Percentiles rank a stretch among this genome's conserved stretches.
Evolutionary conservation across 108 stramenopile species (phyloP).

Genomic region (Pseudonitzschia multistriata): DNA sequence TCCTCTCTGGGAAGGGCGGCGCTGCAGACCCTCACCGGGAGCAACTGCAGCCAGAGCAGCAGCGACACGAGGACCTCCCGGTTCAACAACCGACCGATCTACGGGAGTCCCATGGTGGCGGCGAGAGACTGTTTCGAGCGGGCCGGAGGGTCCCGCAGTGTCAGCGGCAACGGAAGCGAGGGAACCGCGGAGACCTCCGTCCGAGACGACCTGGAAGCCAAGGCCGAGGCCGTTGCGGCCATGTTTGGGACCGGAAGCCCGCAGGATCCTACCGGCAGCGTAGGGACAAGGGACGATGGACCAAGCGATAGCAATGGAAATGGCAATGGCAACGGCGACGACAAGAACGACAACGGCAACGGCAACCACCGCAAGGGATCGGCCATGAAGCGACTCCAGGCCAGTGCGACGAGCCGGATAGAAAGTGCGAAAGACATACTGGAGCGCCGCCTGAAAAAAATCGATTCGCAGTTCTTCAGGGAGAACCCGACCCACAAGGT

Average conservation of each 20-base stretch:
- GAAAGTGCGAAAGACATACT: not conserved
- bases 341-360: not conserved
- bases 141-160: not conserved
- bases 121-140: not conserved
- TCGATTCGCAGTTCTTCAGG: conserved; percentile 4
- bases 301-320: not conserved
- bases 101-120: not conserved
- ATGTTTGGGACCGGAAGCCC: not conserved
- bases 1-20: not conserved
- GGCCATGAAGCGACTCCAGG: not conserved
- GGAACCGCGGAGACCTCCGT: not conserved
- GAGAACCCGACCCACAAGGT: conserved; percentile 6
- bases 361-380: not conserved
- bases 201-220: not conserved
- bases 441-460: not conserved
- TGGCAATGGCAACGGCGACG: not conserved
- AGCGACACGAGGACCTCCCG: not conserved
- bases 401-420: not conserved
- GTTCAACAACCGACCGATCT: not conserved
- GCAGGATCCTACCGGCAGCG: not conserved
- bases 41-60: not conserved
- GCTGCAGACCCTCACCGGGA: too few species aligned
- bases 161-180: not conserved
- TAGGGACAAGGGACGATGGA: not conserved
- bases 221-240: not conserved